Base-by-base conservation (phyloP, 257 asterid species). In the Solanum chiquidenum region DNA sequence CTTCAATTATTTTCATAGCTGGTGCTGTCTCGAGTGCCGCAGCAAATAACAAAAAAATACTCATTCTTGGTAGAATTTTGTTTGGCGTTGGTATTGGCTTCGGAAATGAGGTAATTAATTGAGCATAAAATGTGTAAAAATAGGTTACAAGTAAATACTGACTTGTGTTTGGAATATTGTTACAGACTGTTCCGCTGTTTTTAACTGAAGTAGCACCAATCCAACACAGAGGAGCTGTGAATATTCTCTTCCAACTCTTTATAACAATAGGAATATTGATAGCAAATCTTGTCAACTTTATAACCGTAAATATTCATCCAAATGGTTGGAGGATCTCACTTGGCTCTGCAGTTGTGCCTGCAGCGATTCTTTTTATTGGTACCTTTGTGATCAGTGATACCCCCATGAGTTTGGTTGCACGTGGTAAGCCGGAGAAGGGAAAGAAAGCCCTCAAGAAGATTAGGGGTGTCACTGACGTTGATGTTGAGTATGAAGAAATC, bases 41-140 rank as follows among this genome's bases (percentile, higher is more conserved):
- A 2, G 92, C 95, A 2, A 14, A 87, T 8, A 44, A 88, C 68
- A 86, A 84, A 42, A 27, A 25, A 79, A 86, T 93, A 92, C 91
- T 93, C 87, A 91, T 92, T 33, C 14, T 86, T 69, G 96, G 96
- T 2, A 87, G 96, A 86, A 83, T 93, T 66, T 60, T 87, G 7
- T 87, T 93, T 64, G 96, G 96, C 4, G 73, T 90, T 77, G 96
- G 95, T 46, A 89, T 92, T 12, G 96, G 96, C 20, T 93, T 93
- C n/a, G 96, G 92, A 16, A 93, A 93, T 72, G 91, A 93, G 94
- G 95, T 93, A 64, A n/a, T 21, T n/a, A n/a, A n/a, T 21, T 20
- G 12, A 58, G 12, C 21, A 21, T 58, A 21, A 60, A 21, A 23
- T 21, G 27, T 58, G 68, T 21, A 58, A 58, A 58, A 58, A 44